Base-by-base conservation (phyloP, 2,329 filamentous ascomycete species). In the Onygena corvina region DNA sequence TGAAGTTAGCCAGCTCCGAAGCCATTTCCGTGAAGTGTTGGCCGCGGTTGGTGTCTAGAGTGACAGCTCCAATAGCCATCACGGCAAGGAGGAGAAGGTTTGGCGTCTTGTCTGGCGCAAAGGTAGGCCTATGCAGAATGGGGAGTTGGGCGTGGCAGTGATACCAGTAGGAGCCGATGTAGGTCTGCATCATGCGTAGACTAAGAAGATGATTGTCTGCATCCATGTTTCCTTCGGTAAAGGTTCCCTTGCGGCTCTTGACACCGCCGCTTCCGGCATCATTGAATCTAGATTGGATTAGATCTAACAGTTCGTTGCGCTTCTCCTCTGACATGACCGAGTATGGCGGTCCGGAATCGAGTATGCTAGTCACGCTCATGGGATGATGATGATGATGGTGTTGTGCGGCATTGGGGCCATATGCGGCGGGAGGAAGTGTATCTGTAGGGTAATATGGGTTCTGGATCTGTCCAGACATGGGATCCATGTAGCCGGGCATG, bases 101-200 rank as follows among this genome's bases (percentile, higher is more conserved):
- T 0, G 87, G 87, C 20, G 86, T 92, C 53, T 81, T 84, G 60
- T 94, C 86, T 0, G 90, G 83, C 3, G 81, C 84, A 65, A 96
- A 98, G 0, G 90, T 95, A 3, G 92, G 88, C 61, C 89, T 87
- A 66, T 98, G 92, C 44, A 96, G 72, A 52, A 98, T 94, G 1
- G 92, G 92, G 54, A 96, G 75, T 64, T 96, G 92, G 48, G 89
- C 84, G 64, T 92, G 93, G 60, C 95, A 94, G 64, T 95, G 84
- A 48, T 84, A 76, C 92, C 92, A 98, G 65, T 93, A 98, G 1
- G 88, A 94, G 8, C 81, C 78, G 56, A 94, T 88, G 61, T 95
- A 96, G 2, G 82, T 83, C 67, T 95, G 87, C 84, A 96, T 93
- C 86, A 94, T 95, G 59, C 84, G 80, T 59, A 89, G 75, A 64